phyloP scores from a whole-genome alignment of 305 asterid genomes.

The Andrographis paniculata region DNA sequence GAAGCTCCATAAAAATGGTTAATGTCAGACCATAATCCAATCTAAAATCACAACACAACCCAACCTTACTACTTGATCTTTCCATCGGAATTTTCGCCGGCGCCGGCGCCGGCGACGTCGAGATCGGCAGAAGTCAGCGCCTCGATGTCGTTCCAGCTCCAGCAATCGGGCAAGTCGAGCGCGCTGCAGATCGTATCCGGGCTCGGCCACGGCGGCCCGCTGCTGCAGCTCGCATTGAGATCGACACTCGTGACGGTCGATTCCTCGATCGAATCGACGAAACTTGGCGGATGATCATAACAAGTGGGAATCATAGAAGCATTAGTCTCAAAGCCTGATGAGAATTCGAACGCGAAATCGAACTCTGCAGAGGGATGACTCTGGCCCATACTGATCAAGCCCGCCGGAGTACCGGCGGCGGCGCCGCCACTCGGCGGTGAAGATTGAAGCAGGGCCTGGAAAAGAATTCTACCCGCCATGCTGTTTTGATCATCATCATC shows the following conservation, averaged over 20 bases:
- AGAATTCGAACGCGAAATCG: too few species aligned
- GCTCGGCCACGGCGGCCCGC: conserved; percentile 32
- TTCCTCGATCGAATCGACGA: conserved; percentile 43
- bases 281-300: conserved; percentile 16
- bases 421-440: too few species aligned
- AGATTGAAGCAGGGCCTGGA: conserved; percentile 26
- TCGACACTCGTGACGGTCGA: conserved; percentile 36
- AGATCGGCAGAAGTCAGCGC: conserved; percentile 51
- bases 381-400: conserved; percentile 12
- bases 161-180: conserved; percentile 32
- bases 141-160: conserved; percentile 75
- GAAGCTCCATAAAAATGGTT: too few species aligned
- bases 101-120: conserved; percentile 53
- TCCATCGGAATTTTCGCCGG: neutral
- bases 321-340: conserved; percentile 22
- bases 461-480: conserved; percentile 20
- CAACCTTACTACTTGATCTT: too few species aligned
- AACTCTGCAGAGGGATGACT: too few species aligned
- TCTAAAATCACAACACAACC: too few species aligned
- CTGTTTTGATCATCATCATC: conserved; percentile 17
- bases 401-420: too few species aligned
- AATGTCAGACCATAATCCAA: too few species aligned
- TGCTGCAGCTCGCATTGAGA: conserved; percentile 29
- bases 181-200: conserved; percentile 22
- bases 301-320: conserved; percentile 24